These are phyloP conservation scores for Arthrobotrys sphaeroides DNA, from an alignment of 2,329 filamentous ascomycete species.

Conservation along the genomic window DNA sequence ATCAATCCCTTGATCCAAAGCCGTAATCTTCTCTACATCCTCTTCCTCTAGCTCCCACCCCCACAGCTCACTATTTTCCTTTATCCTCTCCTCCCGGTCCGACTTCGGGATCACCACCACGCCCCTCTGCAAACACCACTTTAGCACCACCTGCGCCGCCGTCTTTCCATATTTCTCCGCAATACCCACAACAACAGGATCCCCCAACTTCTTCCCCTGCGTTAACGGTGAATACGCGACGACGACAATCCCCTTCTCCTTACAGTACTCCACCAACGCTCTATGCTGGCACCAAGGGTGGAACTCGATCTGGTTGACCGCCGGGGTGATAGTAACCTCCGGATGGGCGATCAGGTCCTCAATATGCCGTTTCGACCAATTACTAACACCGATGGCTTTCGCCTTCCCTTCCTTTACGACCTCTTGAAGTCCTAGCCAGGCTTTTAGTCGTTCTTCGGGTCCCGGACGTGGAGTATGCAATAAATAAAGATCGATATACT, in stretches of 20 bases:
- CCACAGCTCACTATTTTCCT: conserved; percentile 61
- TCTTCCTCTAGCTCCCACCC: conserved; percentile 37
- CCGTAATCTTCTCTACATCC: conserved; percentile 38
- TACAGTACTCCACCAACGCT: conserved; percentile 73
- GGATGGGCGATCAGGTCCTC: conserved; percentile 68
- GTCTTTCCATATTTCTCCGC: conserved; percentile 75
- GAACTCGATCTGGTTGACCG: conserved; percentile 82
- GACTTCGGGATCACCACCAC: conserved; percentile 80
- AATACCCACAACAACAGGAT: conserved; percentile 72
- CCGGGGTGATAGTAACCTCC: conserved; percentile 66
- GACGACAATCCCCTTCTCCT: conserved; percentile 72
- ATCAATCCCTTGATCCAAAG: conserved; percentile 32
- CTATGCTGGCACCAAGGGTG: conserved; percentile 82
- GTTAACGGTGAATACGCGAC: conserved; percentile 84
- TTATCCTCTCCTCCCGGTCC: conserved; percentile 69
- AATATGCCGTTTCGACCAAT: conserved; percentile 76
- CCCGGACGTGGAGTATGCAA: conserved; percentile 80
- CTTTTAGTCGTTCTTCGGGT: conserved; percentile 73
- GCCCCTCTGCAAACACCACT: conserved; percentile 80
- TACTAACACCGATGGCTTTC: conserved; percentile 76
- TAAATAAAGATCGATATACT: conserved; percentile 81
- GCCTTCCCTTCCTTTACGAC: conserved; percentile 76
- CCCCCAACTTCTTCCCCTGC: conserved; percentile 74
- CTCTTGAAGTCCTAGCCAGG: conserved; percentile 81
- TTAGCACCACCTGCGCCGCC: conserved; percentile 77